Evolutionary conservation across 208 protist genomes (phyloP), one percentile per base, ranked within the genome.

Genomic region (Jaenimonas drosophilae): DNA sequence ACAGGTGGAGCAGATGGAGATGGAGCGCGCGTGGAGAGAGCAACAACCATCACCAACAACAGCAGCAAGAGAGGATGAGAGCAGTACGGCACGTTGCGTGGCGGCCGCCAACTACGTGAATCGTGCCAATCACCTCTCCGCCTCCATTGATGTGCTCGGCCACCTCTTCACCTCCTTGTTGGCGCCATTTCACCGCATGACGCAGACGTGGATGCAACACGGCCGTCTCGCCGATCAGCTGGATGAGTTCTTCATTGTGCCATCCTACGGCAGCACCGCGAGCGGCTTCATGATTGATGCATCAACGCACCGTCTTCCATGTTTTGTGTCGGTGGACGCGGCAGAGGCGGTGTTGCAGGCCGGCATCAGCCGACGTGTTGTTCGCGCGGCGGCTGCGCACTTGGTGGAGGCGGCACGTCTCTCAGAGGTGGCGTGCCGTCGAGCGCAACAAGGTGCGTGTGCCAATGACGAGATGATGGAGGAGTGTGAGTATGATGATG

Each of bases 221-320:
- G 79, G 83, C 38, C 65, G 77, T 20, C 44, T 86, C 5, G 33
- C 23, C 0, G 83, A 92, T 46, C 73, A 78, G 0, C 70, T 70
- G 28, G 83, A 88, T 58, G 83, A 92, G 59, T 92, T 92, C 41
- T 92, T 92, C 49, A 76, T 91, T 37, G 63, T 92, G 3, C 64
- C 75, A 16, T 79, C 77, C 23, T 59, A 82, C 41, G 75, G 71
- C 9, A 50, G 54, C 28, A 84, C 72, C 11, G 38, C 52, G 23
- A 71, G 64, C 52, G 76, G 78, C 23, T 92, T 74, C 54, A 38
- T 42, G n/a, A 49, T 88, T 3, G 83, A 87, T 38, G 26, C 58
- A 11, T 77, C 72, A 1, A 58, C 64, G 7, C 65, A 87, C 27
- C 64, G 83, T 6, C 65, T 92, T 39, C 83, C 83, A 0, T 59